Percentiles rank a stretch among this genome's conserved stretches.
phyloP scores from a whole-genome alignment of 345 rosid genomes.

The Populus nigra region DNA sequence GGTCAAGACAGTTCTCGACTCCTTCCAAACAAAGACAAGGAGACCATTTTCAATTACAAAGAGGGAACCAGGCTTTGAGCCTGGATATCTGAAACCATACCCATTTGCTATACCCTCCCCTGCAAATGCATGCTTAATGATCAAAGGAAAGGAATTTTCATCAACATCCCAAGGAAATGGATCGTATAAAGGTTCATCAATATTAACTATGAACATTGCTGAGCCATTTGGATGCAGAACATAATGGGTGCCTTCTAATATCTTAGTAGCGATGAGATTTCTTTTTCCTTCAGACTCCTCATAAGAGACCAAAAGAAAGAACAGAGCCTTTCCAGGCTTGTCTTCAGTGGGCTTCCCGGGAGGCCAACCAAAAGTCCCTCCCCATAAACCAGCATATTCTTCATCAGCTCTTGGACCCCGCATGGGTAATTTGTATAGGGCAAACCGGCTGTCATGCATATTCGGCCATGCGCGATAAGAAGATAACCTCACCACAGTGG shows the following conservation, averaged over 20 bases:
- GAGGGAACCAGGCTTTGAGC: conserved; percentile 80
- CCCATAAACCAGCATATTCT: conserved; percentile 82
- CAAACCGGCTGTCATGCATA: conserved; percentile 70
- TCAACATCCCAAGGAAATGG: conserved; percentile 67
- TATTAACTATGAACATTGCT: conserved; percentile 71
- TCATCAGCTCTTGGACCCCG: conserved; percentile 43
- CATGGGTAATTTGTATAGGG: conserved; percentile 71
- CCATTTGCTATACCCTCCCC: conserved; percentile 89
- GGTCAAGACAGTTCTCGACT: conserved; percentile 62
- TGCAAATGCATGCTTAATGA: conserved; percentile 45
- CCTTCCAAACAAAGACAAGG: conserved; percentile 87
- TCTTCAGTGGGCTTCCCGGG: conserved; percentile 65
- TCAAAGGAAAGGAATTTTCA: conserved; percentile 49
- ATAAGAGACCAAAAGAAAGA: conserved; percentile 72
- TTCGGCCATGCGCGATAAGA: conserved; percentile 84
- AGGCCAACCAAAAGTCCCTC: conserved; percentile 90
- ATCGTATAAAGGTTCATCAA: conserved; percentile 64
- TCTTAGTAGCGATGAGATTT: conserved; percentile 73
- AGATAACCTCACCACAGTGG: conserved; percentile 50
- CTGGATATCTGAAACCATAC: conserved; percentile 89
- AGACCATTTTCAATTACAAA: conserved; percentile 58
- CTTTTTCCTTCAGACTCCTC: conserved; percentile 53
- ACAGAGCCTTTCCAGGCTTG: conserved; percentile 73
- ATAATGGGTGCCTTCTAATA: conserved; percentile 83
- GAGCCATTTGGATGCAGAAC: conserved; percentile 90